These are phyloP conservation scores for Domatiomyces globalis DNA, from an alignment of 2,329 filamentous ascomycete genomes.

Conservation along the genomic window DNA sequence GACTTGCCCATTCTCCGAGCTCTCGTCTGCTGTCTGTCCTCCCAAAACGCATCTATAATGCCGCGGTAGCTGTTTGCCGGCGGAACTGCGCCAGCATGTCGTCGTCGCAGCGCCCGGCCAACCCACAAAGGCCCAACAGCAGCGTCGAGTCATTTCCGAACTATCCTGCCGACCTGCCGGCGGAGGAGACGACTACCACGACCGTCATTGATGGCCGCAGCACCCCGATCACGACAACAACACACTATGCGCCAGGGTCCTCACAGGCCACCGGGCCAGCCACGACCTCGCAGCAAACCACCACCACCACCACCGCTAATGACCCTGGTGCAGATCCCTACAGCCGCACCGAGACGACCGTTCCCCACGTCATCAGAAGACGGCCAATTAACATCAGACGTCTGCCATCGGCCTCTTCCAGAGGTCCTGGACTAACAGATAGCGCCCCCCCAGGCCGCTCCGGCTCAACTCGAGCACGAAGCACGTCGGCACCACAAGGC, in stretches of 20 bases:
- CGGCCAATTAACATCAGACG: slow-evolving; percentile 16
- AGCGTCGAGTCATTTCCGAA: neutral
- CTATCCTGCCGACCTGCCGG: neutral
- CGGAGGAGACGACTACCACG: no score
- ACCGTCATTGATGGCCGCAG: neutral
- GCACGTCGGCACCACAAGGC: slow-evolving; percentile 13
- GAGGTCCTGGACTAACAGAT: slow-evolving; percentile 2
- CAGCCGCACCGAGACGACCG: no score
- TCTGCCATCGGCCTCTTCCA: slow-evolving; percentile 6
- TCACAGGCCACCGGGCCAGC: slow-evolving; percentile 2
- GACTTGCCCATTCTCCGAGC: neutral
- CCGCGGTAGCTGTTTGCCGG: no score
- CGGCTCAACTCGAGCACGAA: slow-evolving; percentile 8
- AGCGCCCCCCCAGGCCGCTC: slow-evolving; percentile 5
- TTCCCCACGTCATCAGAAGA: neutral
- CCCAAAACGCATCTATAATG: no score
- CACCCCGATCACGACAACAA: neutral
- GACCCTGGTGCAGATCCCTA: slow-evolving; percentile 11
- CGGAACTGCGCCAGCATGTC: neutral
- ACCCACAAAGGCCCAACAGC: neutral
- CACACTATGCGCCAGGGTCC: no score
- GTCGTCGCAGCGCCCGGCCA: neutral
- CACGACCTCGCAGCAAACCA: slow-evolving; percentile 6
- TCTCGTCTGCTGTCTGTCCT: neutral
- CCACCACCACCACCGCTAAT: slow-evolving; percentile 7